These are phyloP conservation scores for Hysterangium stoloniferum DNA, from an alignment of 768 basidiomycete genomes.

Conservation along the genomic window DNA sequence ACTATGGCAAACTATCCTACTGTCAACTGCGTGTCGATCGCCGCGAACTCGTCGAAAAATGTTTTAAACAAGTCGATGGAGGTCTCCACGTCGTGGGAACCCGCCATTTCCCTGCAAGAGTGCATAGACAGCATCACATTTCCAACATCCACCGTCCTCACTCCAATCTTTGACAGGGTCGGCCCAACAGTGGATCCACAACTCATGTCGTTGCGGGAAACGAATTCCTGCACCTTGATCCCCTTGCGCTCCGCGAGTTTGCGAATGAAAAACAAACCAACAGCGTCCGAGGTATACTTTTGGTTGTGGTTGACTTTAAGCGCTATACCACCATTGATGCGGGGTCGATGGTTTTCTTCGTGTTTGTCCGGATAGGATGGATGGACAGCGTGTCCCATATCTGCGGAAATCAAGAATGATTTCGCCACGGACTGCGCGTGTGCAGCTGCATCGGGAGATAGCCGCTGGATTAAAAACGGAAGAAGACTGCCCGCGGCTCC, in stretches of 20 bases:
- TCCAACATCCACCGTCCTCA: conserved; percentile 92
- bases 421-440: conserved; percentile 63
- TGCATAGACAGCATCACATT: conserved; percentile 92
- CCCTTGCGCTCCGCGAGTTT: conserved; percentile 70
- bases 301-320: conserved; percentile 92
- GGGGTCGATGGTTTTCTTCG: conserved; percentile 77
- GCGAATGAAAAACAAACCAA: conserved; percentile 69
- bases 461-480: conserved; percentile 72
- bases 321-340: conserved; percentile 78
- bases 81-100: conserved; percentile 65
- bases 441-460: conserved; percentile 60
- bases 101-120: conserved; percentile 87
- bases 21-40: conserved; percentile 54
- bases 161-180: conserved; percentile 73
- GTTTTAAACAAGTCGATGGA: conserved; percentile 76
- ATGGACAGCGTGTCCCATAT: conserved; percentile 85
- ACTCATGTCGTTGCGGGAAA: conserved; percentile 82
- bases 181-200: conserved; percentile 95
- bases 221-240: conserved; percentile 74
- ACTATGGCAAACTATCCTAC: conserved; percentile 33
- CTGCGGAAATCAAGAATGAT: conserved; percentile 81
- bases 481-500: conserved; percentile 91
- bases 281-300: conserved; percentile 64
- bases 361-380: conserved; percentile 80
- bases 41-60: conserved; percentile 75